A percentile compares a stretch with the other conserved stretches of the same genome.
phyloP scores from a whole-genome alignment of 768 basidiomycete genomes.

The Rhodotorula toruloides region DNA sequence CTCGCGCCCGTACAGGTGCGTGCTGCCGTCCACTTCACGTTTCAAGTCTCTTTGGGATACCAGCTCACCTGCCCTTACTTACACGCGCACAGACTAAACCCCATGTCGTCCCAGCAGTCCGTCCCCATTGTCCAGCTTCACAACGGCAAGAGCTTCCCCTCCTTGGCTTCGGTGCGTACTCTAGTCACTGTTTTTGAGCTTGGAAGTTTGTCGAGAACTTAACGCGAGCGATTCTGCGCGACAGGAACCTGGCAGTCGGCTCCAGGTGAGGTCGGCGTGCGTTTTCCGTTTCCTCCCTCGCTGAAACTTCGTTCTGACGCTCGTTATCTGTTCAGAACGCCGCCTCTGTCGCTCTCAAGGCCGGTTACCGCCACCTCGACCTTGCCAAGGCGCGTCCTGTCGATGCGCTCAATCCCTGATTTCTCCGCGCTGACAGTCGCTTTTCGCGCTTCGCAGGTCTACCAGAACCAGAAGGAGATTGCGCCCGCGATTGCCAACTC shows the following conservation, averaged over 20 bases:
- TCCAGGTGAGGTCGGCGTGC: slow-evolving; percentile 60
- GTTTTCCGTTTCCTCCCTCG: slow-evolving; percentile 71
- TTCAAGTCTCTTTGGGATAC: too few species aligned
- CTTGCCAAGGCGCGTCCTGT: slow-evolving; percentile 55
- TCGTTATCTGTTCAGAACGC: slow-evolving; percentile 33
- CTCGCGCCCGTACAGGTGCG: too few species aligned
- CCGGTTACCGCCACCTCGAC: slow-evolving; percentile 78
- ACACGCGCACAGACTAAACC: too few species aligned
- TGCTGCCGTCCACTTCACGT: too few species aligned
- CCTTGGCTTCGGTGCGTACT: slow-evolving; percentile 5
- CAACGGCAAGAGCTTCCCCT: slow-evolving; percentile 3
- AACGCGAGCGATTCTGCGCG: too few species aligned
- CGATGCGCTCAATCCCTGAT: too few species aligned
- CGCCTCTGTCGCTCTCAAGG: slow-evolving; percentile 56
- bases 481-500: slow-evolving; percentile 55
- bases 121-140: slow-evolving; percentile 3
- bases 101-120: background rate
- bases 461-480: slow-evolving; percentile 68
- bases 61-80: too few species aligned
- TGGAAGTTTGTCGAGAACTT: too few species aligned
- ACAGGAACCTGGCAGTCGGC: slow-evolving; percentile 76
- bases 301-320: slow-evolving; percentile 60
- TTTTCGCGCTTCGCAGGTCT: slow-evolving; percentile 53
- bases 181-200: too few species aligned
- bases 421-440: background rate